Percentiles rank a stretch among this genome's conserved stretches.
phyloP scores from a whole-genome alignment of 495 filamentous ascomycete species.

The Annulohypoxylon stygium region DNA sequence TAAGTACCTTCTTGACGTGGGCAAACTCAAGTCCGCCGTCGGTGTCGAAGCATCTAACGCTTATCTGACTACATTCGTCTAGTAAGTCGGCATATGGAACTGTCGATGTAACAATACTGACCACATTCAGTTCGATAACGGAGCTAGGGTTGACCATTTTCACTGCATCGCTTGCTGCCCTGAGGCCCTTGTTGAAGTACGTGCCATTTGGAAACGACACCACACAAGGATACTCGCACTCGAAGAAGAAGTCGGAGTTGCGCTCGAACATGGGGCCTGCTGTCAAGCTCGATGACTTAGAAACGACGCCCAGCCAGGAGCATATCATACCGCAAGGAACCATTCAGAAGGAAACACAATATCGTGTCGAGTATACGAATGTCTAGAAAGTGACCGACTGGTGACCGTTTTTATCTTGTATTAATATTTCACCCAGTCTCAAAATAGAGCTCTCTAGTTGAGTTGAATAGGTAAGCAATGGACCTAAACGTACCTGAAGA shows the following conservation, averaged over 20 bases:
- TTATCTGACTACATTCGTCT: conserved; percentile 18
- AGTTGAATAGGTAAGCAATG: conserved; percentile 16
- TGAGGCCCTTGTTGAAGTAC: conserved; percentile 14
- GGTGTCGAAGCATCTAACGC: conserved; percentile 10
- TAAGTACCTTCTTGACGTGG: conserved; percentile 17
- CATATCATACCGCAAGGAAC: conserved; percentile 14
- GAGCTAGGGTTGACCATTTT: conserved; percentile 11
- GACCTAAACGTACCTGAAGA: background rate
- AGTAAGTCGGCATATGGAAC: conserved; percentile 1
- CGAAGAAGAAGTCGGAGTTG: conserved; percentile 21
- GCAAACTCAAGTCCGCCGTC: background rate
- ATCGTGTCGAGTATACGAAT: conserved; percentile 11
- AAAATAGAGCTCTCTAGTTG: conserved; percentile 19
- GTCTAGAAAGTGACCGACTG: conserved; percentile 13
- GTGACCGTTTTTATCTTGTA: conserved; percentile 9
- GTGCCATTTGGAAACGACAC: conserved; percentile 5
- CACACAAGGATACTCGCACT: background rate
- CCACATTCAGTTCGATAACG: conserved; percentile 3
- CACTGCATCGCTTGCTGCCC: conserved; percentile 19
- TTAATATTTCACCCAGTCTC: conserved; percentile 7
- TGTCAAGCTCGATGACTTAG: conserved; percentile 15
- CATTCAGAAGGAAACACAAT: conserved; percentile 17
- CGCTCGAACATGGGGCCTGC: conserved; percentile 13
- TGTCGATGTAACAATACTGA: background rate
- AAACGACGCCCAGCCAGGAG: conserved; percentile 6